Conservation (phyloP, 2,329 filamentous ascomycete species). For the Ophiocordyceps robertsii region DNA sequence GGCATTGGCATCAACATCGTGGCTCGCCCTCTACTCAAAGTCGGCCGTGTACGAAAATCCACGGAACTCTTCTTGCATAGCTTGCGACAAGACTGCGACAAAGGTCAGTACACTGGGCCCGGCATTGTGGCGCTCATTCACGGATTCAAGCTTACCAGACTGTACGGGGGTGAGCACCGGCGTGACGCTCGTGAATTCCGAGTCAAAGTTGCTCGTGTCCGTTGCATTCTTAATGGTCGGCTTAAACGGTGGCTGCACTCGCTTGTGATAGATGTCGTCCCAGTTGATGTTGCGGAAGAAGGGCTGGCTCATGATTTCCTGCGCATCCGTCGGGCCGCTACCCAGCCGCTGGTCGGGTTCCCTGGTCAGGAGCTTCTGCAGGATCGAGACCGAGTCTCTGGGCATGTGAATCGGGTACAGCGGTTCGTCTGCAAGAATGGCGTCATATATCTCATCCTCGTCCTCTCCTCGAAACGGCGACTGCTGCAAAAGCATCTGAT, state of each 20-base stretch:
- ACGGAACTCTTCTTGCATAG: conserved; percentile 99
- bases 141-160: conserved; percentile 57
- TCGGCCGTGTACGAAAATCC: conserved; percentile 96
- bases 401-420: conserved; percentile 99
- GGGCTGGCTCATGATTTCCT: conserved; percentile 97
- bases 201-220: conserved; percentile 99
- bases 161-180: conserved; percentile 94
- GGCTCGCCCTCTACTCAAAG: conserved; percentile 47
- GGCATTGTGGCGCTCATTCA: neutral
- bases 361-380: conserved; percentile 91
- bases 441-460: conserved; percentile 98
- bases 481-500: conserved; percentile 98
- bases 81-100: conserved; percentile 73
- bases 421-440: conserved; percentile 92
- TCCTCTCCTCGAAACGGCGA: conserved; percentile 98
- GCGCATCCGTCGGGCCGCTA: conserved; percentile 89
- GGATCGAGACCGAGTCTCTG: conserved; percentile 88
- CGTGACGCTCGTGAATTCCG: conserved; percentile 95
- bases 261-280: conserved; percentile 98
- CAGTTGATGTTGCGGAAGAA: conserved; percentile 98
- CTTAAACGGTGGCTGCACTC: conserved; percentile 76
- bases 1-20: neutral
- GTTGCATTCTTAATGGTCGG: conserved; percentile 83
- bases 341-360: conserved; percentile 89
- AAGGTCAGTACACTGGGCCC: conserved; percentile 11